Base-by-base conservation (phyloP, 352 stramenopile genomes). In the Phytophthora hibernalis region DNA sequence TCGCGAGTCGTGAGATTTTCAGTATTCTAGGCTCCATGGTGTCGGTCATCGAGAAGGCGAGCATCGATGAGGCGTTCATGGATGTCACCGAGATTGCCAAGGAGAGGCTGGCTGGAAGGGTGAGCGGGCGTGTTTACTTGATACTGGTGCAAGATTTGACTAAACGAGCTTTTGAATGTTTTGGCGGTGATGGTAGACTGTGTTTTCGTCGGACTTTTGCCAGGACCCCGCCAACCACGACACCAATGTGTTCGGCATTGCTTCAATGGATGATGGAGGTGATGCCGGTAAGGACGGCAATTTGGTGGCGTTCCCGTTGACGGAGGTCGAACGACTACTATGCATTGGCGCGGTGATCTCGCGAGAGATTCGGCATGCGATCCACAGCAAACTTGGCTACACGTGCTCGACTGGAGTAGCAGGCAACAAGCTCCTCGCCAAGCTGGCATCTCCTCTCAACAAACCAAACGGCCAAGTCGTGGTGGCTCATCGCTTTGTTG, bases 1-100 rank as follows among this genome's bases (percentile, higher is more conserved):
- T 92, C 20, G 88, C 88, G 0, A 96, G 88, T 63, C 79, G 85
- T 24, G 84, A 87, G 58, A 92, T 94, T 45, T 96, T 93, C 54
- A 69, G 76, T 22, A 76, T 94, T 15, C 50, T 96, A 10, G 45
- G 70, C 30, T 68, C 70, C 24, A 72, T 87, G 45, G 82, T 82
- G 24, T 59, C 80, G 0, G 26, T 90, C 3, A 85, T 85, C 20
- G 85, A 96, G 65, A 90, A 90, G 61, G 87, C 83, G 11, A 83
- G 85, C 56, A 88, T 96, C 48, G 87, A 96, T 54, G 87, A 96
- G 68, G 87, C 84, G 7, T 96, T 91, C 54, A 74, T 96, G 57
- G 87, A 96, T 61, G 62, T 96, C 37, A 91, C 87, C 3, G 71
- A 89, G 13, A 83, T 87, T 52, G 86, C 83, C 24, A 55, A 70